phyloP scores from a whole-genome alignment of 768 basidiomycete genomes.

The Rhodotorula taiwanensis region DNA sequence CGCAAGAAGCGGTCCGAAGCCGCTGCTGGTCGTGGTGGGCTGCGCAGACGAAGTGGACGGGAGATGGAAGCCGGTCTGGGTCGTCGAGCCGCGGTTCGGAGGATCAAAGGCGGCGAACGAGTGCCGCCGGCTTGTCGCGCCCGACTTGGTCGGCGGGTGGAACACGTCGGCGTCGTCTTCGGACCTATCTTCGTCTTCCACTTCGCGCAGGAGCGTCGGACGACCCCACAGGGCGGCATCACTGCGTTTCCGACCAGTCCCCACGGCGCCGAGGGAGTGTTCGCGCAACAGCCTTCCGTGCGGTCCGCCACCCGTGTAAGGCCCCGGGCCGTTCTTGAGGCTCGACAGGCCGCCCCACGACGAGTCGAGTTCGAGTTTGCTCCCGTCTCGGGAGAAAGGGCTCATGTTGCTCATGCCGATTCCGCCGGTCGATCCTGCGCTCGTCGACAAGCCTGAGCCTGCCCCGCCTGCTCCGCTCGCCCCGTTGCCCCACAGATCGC shows the following conservation, averaged over 20 bases:
- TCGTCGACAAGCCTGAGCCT: neutral
- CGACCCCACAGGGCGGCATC: slow-evolving; percentile 30
- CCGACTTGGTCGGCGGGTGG: slow-evolving; percentile 38
- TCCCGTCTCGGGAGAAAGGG: slow-evolving; percentile 31
- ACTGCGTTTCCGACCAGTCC: slow-evolving; percentile 31
- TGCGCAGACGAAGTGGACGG: slow-evolving; percentile 1
- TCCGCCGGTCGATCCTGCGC: slow-evolving; percentile 7
- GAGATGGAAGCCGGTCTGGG: slow-evolving; percentile 36
- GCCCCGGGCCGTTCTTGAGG: neutral
- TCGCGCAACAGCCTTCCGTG: slow-evolving; percentile 13
- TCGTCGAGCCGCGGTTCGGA: slow-evolving; percentile 19
- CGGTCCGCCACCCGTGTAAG: slow-evolving; percentile 7
- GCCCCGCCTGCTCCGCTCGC: neutral
- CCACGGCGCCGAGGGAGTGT: slow-evolving; percentile 36
- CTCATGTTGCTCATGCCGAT: slow-evolving; percentile 30
- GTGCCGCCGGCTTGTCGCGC: slow-evolving; percentile 40
- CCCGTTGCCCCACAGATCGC: slow-evolving; percentile 15
- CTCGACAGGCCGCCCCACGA: slow-evolving; percentile 3
- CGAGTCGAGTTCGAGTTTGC: neutral
- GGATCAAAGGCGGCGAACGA: slow-evolving; percentile 40
- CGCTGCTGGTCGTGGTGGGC: neutral
- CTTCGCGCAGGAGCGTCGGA: slow-evolving; percentile 17
- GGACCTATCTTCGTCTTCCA: slow-evolving; percentile 35
- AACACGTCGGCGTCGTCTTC: slow-evolving; percentile 25
- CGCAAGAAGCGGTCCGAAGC: slow-evolving; percentile 2